A percentile compares a stretch with the other conserved stretches of the same genome.
These are phyloP conservation scores for Pseudozyma sp. DNA, from an alignment of 1,284 basidiomycete species.

Conservation along the genomic window DNA sequence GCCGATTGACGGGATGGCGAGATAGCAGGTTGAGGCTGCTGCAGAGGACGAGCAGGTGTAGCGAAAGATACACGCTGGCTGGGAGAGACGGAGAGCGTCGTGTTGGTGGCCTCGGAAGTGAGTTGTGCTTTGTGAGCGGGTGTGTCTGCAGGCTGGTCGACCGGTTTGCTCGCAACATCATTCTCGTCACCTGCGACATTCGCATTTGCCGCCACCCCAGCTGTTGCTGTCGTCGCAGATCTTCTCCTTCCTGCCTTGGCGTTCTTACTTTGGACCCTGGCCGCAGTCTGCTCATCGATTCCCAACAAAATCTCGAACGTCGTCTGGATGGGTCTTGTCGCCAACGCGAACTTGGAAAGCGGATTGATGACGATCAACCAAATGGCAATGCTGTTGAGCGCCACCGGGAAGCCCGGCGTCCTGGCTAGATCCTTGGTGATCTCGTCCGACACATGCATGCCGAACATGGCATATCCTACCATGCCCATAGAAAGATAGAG, in stretches of 20 bases:
- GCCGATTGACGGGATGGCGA: neutral
- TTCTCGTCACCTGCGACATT: neutral
- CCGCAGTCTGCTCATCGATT: slow-evolving; percentile 46
- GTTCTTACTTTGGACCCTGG: slow-evolving; percentile 11
- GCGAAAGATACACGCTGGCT: slow-evolving; percentile 41
- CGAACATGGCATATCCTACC: slow-evolving; percentile 85
- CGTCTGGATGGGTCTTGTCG: slow-evolving; percentile 76
- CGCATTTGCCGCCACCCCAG: neutral
- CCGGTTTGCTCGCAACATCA: neutral
- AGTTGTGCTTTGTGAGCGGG: neutral
- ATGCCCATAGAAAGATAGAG: slow-evolving; percentile 84
- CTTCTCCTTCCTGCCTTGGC: slow-evolving; percentile 15
- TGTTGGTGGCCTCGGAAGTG: slow-evolving; percentile 12
- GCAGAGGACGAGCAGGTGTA: neutral
- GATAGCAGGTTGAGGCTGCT: neutral
- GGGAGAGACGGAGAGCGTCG: slow-evolving; percentile 30
- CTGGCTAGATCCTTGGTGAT: slow-evolving; percentile 86
- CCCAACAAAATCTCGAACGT: slow-evolving; percentile 65
- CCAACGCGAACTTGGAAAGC: slow-evolving; percentile 84
- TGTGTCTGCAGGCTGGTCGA: neutral
- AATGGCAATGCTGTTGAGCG: slow-evolving; percentile 81
- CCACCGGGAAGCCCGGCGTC: slow-evolving; percentile 79
- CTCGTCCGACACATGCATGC: slow-evolving; percentile 74
- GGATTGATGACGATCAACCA: slow-evolving; percentile 88
- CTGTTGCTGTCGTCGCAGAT: slow-evolving; percentile 1